A percentile compares a stretch with the other conserved stretches of the same genome.
Conservation (phyloP, 768 basidiomycete species). For the Suillus hirtellus region DNA sequence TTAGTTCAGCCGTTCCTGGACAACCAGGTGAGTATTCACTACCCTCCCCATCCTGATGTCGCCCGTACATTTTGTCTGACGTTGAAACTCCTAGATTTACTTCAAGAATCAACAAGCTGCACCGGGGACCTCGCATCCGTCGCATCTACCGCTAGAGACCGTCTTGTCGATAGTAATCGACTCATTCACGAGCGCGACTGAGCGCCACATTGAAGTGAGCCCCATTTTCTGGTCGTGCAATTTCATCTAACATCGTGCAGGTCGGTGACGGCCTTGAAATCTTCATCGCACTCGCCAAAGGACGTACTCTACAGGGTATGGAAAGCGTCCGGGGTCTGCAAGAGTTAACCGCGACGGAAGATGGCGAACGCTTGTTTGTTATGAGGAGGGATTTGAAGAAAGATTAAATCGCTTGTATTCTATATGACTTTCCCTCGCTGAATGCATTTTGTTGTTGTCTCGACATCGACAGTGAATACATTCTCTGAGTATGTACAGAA, state of each 20-base stretch:
- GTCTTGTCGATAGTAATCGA: conserved; percentile 91
- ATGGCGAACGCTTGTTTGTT: conserved; percentile 76
- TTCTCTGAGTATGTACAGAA: neutral
- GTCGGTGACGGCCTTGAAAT: conserved; percentile 97
- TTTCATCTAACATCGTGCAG: conserved; percentile 36
- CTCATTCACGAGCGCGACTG: conserved; percentile 95
- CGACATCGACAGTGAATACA: neutral
- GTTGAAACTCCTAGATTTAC: conserved; percentile 68
- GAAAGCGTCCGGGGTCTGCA: conserved; percentile 55
- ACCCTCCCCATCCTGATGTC: conserved; percentile 24
- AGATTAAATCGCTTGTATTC: conserved; percentile 47
- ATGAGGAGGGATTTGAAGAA: conserved; percentile 81
- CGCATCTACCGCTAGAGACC: conserved; percentile 75
- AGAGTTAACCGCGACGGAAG: conserved; percentile 61
- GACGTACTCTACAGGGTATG: conserved; percentile 58
- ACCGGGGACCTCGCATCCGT: conserved; percentile 71
- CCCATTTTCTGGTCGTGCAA: conserved; percentile 13
- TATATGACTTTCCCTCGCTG: neutral
- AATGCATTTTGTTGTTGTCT: neutral
- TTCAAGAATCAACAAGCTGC: conserved; percentile 92
- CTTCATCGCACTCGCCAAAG: conserved; percentile 78
- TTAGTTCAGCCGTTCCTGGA: conserved; percentile 98
- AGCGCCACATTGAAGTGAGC: conserved; percentile 92
- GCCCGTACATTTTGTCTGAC: conserved; percentile 34
- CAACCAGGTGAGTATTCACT: conserved; percentile 73